These are phyloP conservation scores for Kazachstania viticola DNA, from an alignment of 805 yeast genomes.

Conservation along the genomic window DNA sequence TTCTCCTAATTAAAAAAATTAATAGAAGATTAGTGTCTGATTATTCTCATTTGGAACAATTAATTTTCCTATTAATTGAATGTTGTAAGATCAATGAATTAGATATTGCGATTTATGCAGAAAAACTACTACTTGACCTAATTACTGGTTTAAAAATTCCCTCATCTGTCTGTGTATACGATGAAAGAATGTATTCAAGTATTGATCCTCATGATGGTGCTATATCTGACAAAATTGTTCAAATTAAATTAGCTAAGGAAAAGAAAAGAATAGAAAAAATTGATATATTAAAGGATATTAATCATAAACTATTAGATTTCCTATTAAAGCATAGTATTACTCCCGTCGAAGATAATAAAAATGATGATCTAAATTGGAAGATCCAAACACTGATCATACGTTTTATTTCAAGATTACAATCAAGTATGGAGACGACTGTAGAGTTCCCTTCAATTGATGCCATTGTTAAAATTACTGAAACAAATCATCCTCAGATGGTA, in stretches of 20 bases:
- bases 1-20: conserved; percentile 48
- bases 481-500: conserved; percentile 59
- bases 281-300: conserved; percentile 33
- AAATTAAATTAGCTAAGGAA: conserved; percentile 52
- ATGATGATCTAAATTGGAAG: conserved; percentile 40
- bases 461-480: conserved; percentile 38
- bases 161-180: conserved; percentile 41
- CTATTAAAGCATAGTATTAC: no score
- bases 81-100: conserved; percentile 49
- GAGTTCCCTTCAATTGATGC: conserved; percentile 31
- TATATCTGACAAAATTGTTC: conserved; percentile 44
- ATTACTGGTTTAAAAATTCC: conserved; percentile 39
- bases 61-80: conserved; percentile 37
- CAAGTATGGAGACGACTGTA: conserved; percentile 38
- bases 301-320: conserved; percentile 25
- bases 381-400: conserved; percentile 37
- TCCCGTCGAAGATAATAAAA: no score
- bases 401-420: conserved; percentile 41
- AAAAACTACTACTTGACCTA: conserved; percentile 35
- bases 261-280: conserved; percentile 37
- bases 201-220: conserved; percentile 52
- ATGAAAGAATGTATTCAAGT: conserved; percentile 28
- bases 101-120: conserved; percentile 44
- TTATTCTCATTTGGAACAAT: conserved; percentile 36
- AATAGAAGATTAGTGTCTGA: conserved; percentile 49